Conservation (phyloP, 257 asterid species). For the Penstemon newberryi region DNA sequence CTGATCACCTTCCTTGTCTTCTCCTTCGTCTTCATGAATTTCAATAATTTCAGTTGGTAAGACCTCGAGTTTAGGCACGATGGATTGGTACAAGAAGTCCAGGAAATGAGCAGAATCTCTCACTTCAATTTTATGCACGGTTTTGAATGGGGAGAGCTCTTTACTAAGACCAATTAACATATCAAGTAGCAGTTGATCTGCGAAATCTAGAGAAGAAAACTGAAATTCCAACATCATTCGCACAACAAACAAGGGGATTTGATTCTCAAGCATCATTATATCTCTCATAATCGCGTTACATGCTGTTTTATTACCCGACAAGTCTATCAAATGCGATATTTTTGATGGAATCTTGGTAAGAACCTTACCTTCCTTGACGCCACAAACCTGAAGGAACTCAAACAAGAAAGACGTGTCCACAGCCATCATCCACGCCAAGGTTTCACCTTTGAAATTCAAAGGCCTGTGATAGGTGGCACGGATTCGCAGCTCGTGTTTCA, state of each 20-base stretch:
- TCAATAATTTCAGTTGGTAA: slow-evolving; percentile 24
- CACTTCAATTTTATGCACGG: slow-evolving; percentile 2
- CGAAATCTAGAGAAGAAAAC: slow-evolving; percentile 31
- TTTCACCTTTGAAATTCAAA: slow-evolving; percentile 36
- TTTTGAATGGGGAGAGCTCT: slow-evolving; percentile 52
- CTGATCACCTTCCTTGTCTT: background rate
- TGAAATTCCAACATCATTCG: slow-evolving; percentile 47
- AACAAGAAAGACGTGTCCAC: slow-evolving; percentile 55
- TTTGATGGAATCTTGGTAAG: slow-evolving; percentile 37
- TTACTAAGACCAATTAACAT: slow-evolving; percentile 38
- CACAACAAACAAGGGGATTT: slow-evolving; percentile 54
- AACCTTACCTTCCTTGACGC: slow-evolving; percentile 36
- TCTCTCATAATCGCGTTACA: slow-evolving; percentile 57
- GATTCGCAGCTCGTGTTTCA: slow-evolving; percentile 35
- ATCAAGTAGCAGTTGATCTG: slow-evolving; percentile 34
- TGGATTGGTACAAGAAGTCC: slow-evolving; percentile 47
- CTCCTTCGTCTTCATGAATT: slow-evolving; percentile 8
- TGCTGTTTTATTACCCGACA: slow-evolving; percentile 42
- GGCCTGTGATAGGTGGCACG: slow-evolving; percentile 56
- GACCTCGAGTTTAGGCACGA: slow-evolving; percentile 39
- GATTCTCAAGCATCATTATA: slow-evolving; percentile 65
- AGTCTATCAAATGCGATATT: slow-evolving; percentile 44
- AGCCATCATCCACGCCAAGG: slow-evolving; percentile 68
- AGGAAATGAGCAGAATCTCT: slow-evolving; percentile 45
- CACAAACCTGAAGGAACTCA: slow-evolving; percentile 53